Percentiles rank a stretch among this genome's conserved stretches.
Conservation (phyloP, 139 green algal species). For the Deuterostichococcus epilithicus region DNA sequence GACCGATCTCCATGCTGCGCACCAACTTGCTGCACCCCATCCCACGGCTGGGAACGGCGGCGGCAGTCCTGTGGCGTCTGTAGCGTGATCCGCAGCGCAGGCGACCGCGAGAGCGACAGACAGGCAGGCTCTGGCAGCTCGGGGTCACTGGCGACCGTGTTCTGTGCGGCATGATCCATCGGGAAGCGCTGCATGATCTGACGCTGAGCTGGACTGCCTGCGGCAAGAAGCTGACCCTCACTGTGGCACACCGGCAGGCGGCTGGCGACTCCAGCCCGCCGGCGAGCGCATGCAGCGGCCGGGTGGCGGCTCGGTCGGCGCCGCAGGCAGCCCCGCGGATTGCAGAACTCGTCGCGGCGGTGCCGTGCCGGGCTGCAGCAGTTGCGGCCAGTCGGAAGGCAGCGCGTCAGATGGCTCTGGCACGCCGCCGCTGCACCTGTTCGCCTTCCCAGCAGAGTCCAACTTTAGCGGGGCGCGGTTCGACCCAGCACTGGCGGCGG, state of each 20-base stretch:
- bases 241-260: neutral
- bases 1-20: neutral
- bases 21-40: constrained; percentile 7
- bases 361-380: too few relatives aligned
- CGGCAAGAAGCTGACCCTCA: neutral
- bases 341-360: too few relatives aligned
- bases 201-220: too few relatives aligned
- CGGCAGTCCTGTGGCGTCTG: too few relatives aligned
- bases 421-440: constrained; percentile 34
- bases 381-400: neutral
- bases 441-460: constrained; percentile 78
- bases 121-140: too few relatives aligned
- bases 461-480: constrained; percentile 79
- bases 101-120: too few relatives aligned
- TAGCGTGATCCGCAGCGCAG: too few relatives aligned
- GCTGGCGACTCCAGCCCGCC: neutral
- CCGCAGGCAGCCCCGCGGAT: too few relatives aligned
- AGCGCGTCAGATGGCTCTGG: neutral
- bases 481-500: constrained; percentile 16
- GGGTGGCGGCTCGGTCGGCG: neutral
- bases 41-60: too few relatives aligned
- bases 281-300: neutral
- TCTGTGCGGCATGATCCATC: too few relatives aligned
- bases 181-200: too few relatives aligned
- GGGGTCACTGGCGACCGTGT: too few relatives aligned